phyloP scores from a whole-genome alignment of 2,329 filamentous ascomycete species.

The Metarhizium sp. region DNA sequence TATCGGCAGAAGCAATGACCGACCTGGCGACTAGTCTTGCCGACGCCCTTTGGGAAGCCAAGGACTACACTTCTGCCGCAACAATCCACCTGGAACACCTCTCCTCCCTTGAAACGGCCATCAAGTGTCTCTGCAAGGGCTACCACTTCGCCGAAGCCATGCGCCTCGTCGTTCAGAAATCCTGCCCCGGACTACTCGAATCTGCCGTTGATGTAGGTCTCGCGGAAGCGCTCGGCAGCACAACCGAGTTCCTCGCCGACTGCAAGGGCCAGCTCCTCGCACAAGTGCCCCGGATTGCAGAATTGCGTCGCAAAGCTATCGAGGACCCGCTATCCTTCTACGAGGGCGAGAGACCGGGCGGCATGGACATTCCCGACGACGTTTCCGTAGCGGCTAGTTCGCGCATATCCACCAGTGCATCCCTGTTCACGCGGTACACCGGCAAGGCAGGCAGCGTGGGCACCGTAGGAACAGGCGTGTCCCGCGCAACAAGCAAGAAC shows the following conservation, averaged over 20 bases:
- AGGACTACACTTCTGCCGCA: slow-evolving; percentile 74
- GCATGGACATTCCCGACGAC: slow-evolving; percentile 76
- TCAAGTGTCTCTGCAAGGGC: slow-evolving; percentile 75
- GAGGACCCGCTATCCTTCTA: slow-evolving; percentile 85
- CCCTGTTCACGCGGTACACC: slow-evolving; percentile 88
- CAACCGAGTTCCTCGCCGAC: slow-evolving; percentile 87
- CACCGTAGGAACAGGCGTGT: slow-evolving; percentile 64
- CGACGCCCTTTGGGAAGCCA: slow-evolving; percentile 71
- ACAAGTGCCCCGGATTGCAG: slow-evolving; percentile 76
- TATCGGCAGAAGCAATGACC: slow-evolving; percentile 49
- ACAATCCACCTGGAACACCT: slow-evolving; percentile 78
- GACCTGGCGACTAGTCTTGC: slow-evolving; percentile 67
- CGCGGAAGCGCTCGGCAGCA: slow-evolving; percentile 68
- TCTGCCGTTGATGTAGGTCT: slow-evolving; percentile 69
- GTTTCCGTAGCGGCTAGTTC: slow-evolving; percentile 79
- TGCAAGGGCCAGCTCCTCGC: slow-evolving; percentile 77
- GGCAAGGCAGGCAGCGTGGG: slow-evolving; percentile 54
- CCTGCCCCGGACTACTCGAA: slow-evolving; percentile 52
- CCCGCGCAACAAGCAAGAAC: slow-evolving; percentile 78
- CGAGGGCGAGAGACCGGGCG: slow-evolving; percentile 60
- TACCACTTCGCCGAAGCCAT: slow-evolving; percentile 85
- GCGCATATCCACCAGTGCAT: slow-evolving; percentile 71
- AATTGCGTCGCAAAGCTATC: slow-evolving; percentile 70
- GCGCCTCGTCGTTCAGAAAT: slow-evolving; percentile 57
- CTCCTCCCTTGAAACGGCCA: slow-evolving; percentile 57